Evolutionary conservation across 2,329 filamentous ascomycete genomes (phyloP), one percentile per base, ranked within the genome.

Genomic region (Aspergillus novoparasiticus): DNA sequence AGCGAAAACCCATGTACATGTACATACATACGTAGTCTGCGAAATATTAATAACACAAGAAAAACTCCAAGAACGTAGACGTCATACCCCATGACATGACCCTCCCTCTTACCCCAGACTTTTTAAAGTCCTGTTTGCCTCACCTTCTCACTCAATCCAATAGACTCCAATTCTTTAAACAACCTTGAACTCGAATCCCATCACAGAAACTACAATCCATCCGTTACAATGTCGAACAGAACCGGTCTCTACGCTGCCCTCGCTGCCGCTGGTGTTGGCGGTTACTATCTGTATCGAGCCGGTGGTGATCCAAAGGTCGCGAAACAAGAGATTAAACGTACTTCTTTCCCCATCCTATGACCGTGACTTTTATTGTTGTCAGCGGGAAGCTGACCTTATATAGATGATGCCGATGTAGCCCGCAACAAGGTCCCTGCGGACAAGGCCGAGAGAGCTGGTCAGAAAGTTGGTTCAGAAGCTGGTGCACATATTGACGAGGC

Each of bases 211-310:
- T 26, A 23, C 39, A 21, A 36, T 23, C 41, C 21, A 43, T 34
- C 48, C 54, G 41, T 26, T 62, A 74, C 45, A 46, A 78, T 78
- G 76, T 73, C 76, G 23, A 78, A 67, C 65, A 74, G 77, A 61
- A 70, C 74, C 41, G 70, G 72, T 21, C 61, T 79, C 45, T 79
- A 75, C 70, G 68, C 81, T 36, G 77, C 89, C 71, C 79, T 88
- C 69, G 86, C 84, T 64, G 88, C 87, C 68, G 89, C 85, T 36
- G 87, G 86, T 71, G 90, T 88, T 68, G 82, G 89, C 63, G 93
- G 91, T 50, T 98, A 97, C 85, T 98, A 98, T 83, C 86, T 98
- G 66, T 99, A 96, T 84, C 85, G 81, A 58, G 90, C 94, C 19
- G 94, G 94, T 65, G 94, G 94, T 62, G 86, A 88, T 77, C 85